Evolutionary conservation across 2,329 filamentous ascomycete species (phyloP), one percentile per base, ranked within the genome.

Genomic region (Tricladium varicosporioides): DNA sequence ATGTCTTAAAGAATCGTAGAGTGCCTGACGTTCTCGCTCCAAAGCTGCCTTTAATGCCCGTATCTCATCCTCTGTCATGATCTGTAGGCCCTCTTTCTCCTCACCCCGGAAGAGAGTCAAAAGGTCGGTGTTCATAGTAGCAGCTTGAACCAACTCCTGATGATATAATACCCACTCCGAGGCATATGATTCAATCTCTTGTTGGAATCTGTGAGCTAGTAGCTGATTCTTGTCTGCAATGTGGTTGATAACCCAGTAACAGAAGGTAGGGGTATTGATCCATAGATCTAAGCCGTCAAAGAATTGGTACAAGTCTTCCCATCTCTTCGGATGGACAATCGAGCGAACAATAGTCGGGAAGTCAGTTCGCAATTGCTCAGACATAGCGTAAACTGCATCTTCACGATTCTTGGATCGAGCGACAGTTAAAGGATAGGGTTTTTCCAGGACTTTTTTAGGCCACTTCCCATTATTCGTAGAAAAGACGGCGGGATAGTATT

Each of bases 271-370:
- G 19, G 65, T 63, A 15, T 72, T 61, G 31, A 64, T 49, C 42
- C 61, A 65, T 11, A 71, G 60, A 58, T 72, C 71, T 31, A 64
- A 62, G 4, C 62, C 62, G 61, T 73, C 71, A 56, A 70, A 73
- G 51, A 68, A 72, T 8, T 64, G 40, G 53, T 71, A 65, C 2
- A 71, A 60, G 50, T 66, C 60, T n/a, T 60, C 45, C 63, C 65
- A 69, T 10, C 47, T n/a, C 4, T 51, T 54, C 11, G 60, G 58
- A 10, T 52, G 48, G 2, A 32, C 48, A 19, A 65, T 50, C 10
- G 40, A 13, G 13, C 57, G 48, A 13, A 56, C 53, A 18, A 62
- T 31, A 4, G 47, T 51, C 5, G 61, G 65, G 31, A 62, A 65
- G 31, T 58, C 22, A 9, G 59, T 19, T 32, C 51, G 45, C n/a